Conservation (phyloP, 352 stramenopile species). For the Phytophthora aleatoria region DNA sequence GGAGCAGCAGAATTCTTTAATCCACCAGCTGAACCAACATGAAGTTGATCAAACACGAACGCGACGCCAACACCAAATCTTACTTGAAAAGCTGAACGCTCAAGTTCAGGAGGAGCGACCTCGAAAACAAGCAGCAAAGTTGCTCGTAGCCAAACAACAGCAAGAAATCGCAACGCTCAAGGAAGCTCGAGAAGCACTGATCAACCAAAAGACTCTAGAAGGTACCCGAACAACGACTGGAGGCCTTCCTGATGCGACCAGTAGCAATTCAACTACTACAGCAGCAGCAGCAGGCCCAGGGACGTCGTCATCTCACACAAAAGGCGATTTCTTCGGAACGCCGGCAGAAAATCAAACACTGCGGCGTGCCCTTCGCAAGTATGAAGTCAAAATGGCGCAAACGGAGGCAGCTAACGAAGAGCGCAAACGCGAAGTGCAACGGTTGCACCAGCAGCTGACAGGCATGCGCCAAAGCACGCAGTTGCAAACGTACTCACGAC, state of each 20-base stretch:
- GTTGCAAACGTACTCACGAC: constrained; percentile 46
- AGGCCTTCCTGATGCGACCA: not conserved
- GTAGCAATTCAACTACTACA: not conserved
- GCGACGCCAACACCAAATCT: constrained; percentile 39
- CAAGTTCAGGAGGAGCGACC: constrained; percentile 23
- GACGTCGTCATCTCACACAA: constrained; percentile 17
- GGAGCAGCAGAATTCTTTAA: constrained; percentile 37
- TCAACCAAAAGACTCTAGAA: constrained; percentile 24
- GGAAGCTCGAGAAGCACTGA: constrained; percentile 19
- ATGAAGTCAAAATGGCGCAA: constrained; percentile 51
- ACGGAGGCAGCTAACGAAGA: constrained; percentile 51
- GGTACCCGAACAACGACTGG: not conserved
- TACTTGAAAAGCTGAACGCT: constrained; percentile 38
- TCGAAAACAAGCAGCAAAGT: constrained; percentile 14
- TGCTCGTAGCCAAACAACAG: constrained; percentile 18
- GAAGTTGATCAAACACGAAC: constrained; percentile 38
- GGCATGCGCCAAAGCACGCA: constrained; percentile 57
- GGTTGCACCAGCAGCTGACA: constrained; percentile 60
- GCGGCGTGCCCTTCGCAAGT: constrained; percentile 55
- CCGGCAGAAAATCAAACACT: constrained; percentile 61
- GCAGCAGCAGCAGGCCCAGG: not conserved
- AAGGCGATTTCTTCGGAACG: constrained; percentile 32
- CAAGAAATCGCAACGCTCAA: constrained; percentile 27
- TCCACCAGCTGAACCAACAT: constrained; percentile 32
- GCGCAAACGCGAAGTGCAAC: constrained; percentile 41